These are phyloP conservation scores for Cryptosporidium canis DNA, from an alignment of 169 alveolate species.

Conservation along the genomic window DNA sequence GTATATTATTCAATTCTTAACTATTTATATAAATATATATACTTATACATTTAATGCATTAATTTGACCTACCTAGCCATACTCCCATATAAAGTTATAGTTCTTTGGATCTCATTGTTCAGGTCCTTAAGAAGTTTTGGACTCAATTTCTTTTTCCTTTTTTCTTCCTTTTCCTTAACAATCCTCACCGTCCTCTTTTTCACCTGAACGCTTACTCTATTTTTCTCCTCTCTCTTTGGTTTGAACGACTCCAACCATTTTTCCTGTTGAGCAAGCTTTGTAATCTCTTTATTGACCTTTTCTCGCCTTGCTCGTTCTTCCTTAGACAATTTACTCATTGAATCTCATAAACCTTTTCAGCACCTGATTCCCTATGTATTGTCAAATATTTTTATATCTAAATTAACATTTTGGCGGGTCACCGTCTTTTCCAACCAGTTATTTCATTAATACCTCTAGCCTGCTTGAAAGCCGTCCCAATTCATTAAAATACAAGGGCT, in stretches of 20 bases:
- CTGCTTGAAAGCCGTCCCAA: too few species aligned
- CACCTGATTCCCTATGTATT: not conserved
- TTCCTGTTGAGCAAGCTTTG: conserved; percentile 21
- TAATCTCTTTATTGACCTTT: conserved; percentile 8
- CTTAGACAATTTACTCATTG: not conserved
- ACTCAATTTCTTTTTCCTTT: not conserved
- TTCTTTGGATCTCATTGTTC: conserved; percentile 32
- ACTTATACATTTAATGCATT: not conserved
- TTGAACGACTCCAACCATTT: conserved; percentile 42
- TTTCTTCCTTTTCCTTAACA: not conserved
- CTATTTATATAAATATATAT: not conserved
- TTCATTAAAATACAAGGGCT: too few species aligned
- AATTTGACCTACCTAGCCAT: not conserved
- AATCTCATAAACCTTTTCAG: not conserved
- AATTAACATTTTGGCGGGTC: too few species aligned
- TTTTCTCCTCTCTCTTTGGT: conserved; percentile 42
- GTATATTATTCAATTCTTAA: not conserved
- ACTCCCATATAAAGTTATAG: conserved; percentile 9
- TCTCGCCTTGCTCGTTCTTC: conserved; percentile 3
- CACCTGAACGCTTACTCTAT: not conserved
- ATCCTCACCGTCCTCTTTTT: not conserved
- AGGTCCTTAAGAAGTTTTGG: not conserved
- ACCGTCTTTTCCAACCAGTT: too few species aligned
- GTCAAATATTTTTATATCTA: not conserved
- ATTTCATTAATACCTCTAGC: too few species aligned